These are phyloP conservation scores for grape (Vitis vinifera) DNA, from an alignment of 164 flowering plant species.

Conservation along the genomic window DNA sequence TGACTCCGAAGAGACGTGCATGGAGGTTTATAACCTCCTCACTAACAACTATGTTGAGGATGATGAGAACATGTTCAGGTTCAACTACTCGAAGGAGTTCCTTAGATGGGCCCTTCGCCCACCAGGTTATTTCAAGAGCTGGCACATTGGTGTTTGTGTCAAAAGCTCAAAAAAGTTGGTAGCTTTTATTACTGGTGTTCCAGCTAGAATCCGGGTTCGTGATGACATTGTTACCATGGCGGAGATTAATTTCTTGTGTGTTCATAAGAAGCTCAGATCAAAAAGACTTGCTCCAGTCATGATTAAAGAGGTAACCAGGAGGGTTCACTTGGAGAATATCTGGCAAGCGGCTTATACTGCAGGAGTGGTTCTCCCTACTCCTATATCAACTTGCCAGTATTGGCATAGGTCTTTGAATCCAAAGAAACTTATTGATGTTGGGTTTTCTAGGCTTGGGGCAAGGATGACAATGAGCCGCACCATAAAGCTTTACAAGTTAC, in stretches of 20 bases:
- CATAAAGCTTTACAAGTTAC: slow-evolving; percentile 53
- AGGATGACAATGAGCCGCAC: slow-evolving; percentile 67
- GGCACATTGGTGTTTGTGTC: slow-evolving; percentile 62
- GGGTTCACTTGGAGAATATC: slow-evolving; percentile 26
- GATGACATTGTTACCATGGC: slow-evolving; percentile 47
- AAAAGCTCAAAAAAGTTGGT: slow-evolving; percentile 47
- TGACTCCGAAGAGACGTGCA: slow-evolving; percentile 40
- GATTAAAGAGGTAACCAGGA: slow-evolving; percentile 57
- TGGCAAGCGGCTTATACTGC: slow-evolving; percentile 60
- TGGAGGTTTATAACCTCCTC: slow-evolving; percentile 43
- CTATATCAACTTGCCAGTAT: slow-evolving; percentile 54
- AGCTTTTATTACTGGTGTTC: slow-evolving; percentile 57
- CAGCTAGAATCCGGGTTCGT: slow-evolving; percentile 41
- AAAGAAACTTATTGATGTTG: slow-evolving; percentile 58
- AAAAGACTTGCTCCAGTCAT: slow-evolving; percentile 54
- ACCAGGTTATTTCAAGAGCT: slow-evolving; percentile 47
- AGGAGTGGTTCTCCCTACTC: slow-evolving; percentile 58
- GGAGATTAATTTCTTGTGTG: slow-evolving; percentile 56
- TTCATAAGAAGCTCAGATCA: slow-evolving; percentile 56
- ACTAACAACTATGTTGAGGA: slow-evolving; percentile 55
- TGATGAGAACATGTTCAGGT: slow-evolving; percentile 60
- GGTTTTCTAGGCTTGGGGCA: slow-evolving; percentile 66
- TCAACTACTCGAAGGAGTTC: slow-evolving; percentile 57
- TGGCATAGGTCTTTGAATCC: slow-evolving; percentile 63
- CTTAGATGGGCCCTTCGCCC: slow-evolving; percentile 53